Evolutionary conservation across 495 filamentous ascomycete species (phyloP), one percentile per base, ranked within the genome.

Genomic region (Trichoderma erinaceum): DNA sequence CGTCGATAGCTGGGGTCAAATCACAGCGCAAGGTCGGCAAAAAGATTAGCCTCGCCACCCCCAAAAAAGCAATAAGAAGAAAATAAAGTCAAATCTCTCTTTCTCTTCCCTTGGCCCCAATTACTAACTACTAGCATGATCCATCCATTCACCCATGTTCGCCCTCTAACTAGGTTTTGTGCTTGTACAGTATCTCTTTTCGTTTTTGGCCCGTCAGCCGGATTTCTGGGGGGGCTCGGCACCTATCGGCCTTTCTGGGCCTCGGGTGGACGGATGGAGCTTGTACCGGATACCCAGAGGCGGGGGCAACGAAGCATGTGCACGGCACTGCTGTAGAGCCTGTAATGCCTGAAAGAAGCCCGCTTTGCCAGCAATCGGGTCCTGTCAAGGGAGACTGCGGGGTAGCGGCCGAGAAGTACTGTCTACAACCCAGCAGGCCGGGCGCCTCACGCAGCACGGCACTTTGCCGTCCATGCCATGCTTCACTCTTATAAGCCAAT

Each of bases 191-290:
- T 16, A 1, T n/a, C 4, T n/a, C 13, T 15, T 6, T 52, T 48
- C 48, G 29, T n/a, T 18, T 18, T 18, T 18, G 18, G 44, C 44
- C 48, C 48, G 48, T 52, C 48, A 52, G 48, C 48, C 48, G 23
- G 23, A 12, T 32, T 29, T 29, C 56, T 61, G 44, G 44, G 25
- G 52, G 27, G 56, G 10, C 27, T 61, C 56, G 56, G 56, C 56
- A 61, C 56, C 56, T 32, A 25, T 61, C 56, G 56, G 56, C 27
- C 56, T 61, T 25, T 23, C 56, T 61, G 56, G 25, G 56, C 56
- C 56, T 61, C 56, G 56, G 56, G 56, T 61, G 56, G 56, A 61
- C 56, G 56, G 56, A 61, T 61, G 23, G 56, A 29, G 15, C 56
- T 61, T 32, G 56, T 61, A 61, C 56, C 23, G 23, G 56, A 12